phyloP scores from a whole-genome alignment of 2,329 filamentous ascomycete genomes.

The Apiospora pterosperma region DNA sequence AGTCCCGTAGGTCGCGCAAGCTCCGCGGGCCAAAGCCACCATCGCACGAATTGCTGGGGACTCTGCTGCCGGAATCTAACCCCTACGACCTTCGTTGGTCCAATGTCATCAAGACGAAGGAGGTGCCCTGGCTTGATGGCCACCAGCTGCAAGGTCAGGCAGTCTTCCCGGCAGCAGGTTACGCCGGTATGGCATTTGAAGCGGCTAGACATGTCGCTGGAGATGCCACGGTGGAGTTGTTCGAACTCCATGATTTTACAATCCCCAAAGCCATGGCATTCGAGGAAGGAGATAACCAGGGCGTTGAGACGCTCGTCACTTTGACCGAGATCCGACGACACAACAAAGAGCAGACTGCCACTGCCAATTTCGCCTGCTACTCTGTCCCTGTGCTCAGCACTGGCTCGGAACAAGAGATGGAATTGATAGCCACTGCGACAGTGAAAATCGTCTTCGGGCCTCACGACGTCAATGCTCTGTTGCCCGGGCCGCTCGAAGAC shows the following conservation, averaged over 20 bases:
- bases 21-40: background rate
- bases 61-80: background rate
- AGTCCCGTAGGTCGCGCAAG: constrained; percentile 8
- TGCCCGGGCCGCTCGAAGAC: too few species aligned
- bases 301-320: constrained; percentile 20
- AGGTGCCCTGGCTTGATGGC: constrained; percentile 14
- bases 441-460: too few species aligned
- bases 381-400: constrained; percentile 12
- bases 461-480: too few species aligned
- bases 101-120: constrained; percentile 14
- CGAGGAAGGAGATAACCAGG: constrained; percentile 12
- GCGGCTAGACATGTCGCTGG: too few species aligned
- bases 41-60: constrained; percentile 13
- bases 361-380: constrained; percentile 15
- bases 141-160: constrained; percentile 19
- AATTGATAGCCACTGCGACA: constrained; percentile 14
- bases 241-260: constrained; percentile 17
- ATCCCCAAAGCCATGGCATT: constrained; percentile 17
- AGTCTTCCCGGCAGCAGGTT: constrained; percentile 19
- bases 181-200: constrained; percentile 18
- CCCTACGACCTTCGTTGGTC: constrained; percentile 11
- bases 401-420: constrained; percentile 14
- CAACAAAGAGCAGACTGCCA: constrained; percentile 8
- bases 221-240: constrained; percentile 3
- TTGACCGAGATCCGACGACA: constrained; percentile 13